A percentile compares a stretch with the other conserved stretches of the same genome.
Conservation (phyloP, 371 early-diverging fungal species). For the Lichtheimia hyalospora region DNA sequence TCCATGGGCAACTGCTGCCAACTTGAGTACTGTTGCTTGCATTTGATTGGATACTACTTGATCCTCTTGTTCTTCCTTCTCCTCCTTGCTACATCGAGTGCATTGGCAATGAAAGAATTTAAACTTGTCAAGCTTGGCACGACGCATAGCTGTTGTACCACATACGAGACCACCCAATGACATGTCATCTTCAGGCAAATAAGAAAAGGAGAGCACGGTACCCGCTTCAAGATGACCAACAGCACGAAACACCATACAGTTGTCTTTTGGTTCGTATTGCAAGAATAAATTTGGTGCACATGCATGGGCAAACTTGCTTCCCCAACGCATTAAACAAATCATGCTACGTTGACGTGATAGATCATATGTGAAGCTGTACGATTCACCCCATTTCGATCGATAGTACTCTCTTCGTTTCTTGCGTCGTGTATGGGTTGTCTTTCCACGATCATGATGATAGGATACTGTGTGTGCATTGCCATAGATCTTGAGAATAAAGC, state of each 20-base stretch:
- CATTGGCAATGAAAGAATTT: conserved; percentile 49
- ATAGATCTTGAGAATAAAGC: conserved; percentile 51
- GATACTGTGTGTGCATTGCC: conserved; percentile 50
- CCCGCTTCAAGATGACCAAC: conserved; percentile 30
- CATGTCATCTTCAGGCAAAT: conserved; percentile 47
- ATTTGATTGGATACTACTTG: conserved; percentile 13
- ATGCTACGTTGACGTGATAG: conserved; percentile 16
- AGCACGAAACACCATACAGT: conserved; percentile 40
- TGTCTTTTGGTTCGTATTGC: conserved; percentile 34
- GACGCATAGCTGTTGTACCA: conserved; percentile 33
- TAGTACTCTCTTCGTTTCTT: conserved; percentile 27
- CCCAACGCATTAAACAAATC: conserved; percentile 44
- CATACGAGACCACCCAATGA: conserved; percentile 43
- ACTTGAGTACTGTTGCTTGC: conserved; percentile 26
- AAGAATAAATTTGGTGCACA: conserved; percentile 51
- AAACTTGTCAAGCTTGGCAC: conserved; percentile 32
- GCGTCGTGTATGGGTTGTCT: conserved; percentile 26
- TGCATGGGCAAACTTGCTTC: conserved; percentile 49
- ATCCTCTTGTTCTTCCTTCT: neutral
- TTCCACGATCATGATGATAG: conserved; percentile 20
- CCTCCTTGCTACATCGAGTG: conserved; percentile 36
- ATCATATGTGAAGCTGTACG: neutral
- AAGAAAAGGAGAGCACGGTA: conserved; percentile 40
- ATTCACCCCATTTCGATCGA: conserved; percentile 21
- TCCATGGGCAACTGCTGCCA: conserved; percentile 29